Evolutionary conservation across 2,329 filamentous ascomycete genomes (phyloP).

Genomic region (Aspergillus pseudotamarii): DNA sequence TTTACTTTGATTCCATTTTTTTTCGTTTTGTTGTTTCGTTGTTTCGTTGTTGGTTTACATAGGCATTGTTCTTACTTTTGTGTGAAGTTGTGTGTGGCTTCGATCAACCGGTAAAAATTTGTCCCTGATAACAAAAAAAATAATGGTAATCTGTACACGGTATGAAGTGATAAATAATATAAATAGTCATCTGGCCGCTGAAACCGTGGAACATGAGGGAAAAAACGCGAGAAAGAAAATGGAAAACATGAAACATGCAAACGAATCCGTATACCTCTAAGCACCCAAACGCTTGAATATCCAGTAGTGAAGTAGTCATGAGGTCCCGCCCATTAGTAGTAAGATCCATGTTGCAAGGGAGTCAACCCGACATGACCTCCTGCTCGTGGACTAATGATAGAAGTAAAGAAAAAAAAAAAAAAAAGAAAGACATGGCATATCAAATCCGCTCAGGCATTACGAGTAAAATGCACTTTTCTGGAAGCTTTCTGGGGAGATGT

Average conservation of each 20-base stretch:
- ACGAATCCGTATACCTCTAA: conserved; percentile 1
- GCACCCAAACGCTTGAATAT: conserved; percentile 5
- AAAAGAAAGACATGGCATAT: not conserved
- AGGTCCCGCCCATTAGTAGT: not conserved
- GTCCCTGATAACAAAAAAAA: not conserved
- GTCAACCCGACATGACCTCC: not conserved
- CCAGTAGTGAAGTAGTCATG: not conserved
- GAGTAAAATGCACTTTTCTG: conserved; percentile 72
- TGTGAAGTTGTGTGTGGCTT: not conserved
- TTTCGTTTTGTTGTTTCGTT: not conserved
- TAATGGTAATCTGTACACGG: conserved; percentile 6
- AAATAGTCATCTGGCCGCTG: not conserved
- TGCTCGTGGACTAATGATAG: conserved; percentile 19
- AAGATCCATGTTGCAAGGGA: conserved; percentile 2
- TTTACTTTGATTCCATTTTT: not conserved
- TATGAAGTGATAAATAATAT: conserved; percentile 6
- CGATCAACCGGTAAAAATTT: not conserved
- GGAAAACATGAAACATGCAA: not conserved
- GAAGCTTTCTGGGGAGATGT: conserved; percentile 70
- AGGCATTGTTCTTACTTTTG: no score
- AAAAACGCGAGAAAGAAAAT: not conserved
- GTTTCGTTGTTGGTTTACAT: not conserved
- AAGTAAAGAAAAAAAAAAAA: not conserved
- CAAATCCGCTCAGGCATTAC: conserved; percentile 35
- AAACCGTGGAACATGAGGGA: not conserved